A percentile compares a stretch with the other conserved stretches of the same genome.
Evolutionary conservation across 805 yeast genomes (phyloP).

Genomic region (Debaryomyces hansenii): DNA sequence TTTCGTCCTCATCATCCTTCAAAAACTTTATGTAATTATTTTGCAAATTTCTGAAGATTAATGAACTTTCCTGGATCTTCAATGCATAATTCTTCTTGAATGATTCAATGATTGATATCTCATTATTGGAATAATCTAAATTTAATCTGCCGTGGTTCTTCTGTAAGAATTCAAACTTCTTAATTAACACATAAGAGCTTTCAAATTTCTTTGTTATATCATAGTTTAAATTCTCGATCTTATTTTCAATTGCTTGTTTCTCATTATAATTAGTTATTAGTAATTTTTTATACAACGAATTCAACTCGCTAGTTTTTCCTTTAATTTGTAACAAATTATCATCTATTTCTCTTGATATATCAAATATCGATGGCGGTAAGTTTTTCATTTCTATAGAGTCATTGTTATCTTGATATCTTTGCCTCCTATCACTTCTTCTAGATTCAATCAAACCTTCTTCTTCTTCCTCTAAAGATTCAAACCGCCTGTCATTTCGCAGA

Average conservation of each 20-base stretch:
- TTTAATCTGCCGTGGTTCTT: conserved; percentile 42
- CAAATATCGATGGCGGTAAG: conserved; percentile 78
- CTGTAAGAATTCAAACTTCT: conserved; percentile 52
- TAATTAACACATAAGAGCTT: conserved; percentile 72
- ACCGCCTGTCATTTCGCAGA: conserved; percentile 20
- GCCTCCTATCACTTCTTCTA: conserved; percentile 25
- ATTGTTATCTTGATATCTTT: conserved; percentile 17
- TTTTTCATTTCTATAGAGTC: conserved; percentile 57
- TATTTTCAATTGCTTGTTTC: conserved; percentile 68
- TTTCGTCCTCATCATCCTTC: conserved; percentile 73
- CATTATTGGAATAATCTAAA: conserved; percentile 43
- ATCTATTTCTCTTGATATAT: conserved; percentile 71
- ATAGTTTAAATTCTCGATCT: conserved; percentile 76
- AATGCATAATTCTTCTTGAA: conserved; percentile 83
- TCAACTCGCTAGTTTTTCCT: conserved; percentile 56
- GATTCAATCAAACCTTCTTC: conserved; percentile 57
- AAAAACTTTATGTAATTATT: conserved; percentile 83
- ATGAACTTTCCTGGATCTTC: conserved; percentile 75
- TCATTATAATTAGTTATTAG: conserved; percentile 88
- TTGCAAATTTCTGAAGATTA: conserved; percentile 82
- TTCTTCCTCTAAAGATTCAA: conserved; percentile 47
- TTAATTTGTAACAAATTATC: conserved; percentile 54
- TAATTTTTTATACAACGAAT: conserved; percentile 73
- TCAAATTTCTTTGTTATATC: conserved; percentile 76
- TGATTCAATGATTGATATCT: conserved; percentile 69